Evolutionary conservation across 2,329 filamentous ascomycete species (phyloP).

Genomic region (Nothopassalora personata): DNA sequence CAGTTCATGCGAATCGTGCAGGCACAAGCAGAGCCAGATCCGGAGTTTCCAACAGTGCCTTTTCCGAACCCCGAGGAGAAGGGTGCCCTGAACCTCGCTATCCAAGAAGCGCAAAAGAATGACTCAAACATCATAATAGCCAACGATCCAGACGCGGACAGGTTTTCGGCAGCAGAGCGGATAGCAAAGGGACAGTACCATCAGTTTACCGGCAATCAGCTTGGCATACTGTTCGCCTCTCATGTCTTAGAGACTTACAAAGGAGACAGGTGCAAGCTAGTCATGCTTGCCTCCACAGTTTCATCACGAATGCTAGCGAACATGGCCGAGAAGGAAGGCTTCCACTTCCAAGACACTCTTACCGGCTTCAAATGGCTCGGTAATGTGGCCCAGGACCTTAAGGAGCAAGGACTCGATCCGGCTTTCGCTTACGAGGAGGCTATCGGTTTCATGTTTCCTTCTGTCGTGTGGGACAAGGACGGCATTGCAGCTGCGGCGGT

Average conservation of each 20-base stretch:
- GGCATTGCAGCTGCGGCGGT: conserved; percentile 56
- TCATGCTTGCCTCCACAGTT: conserved; percentile 59
- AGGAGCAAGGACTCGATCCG: conserved; percentile 46
- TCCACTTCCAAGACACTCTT: conserved; percentile 56
- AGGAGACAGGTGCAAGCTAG: conserved; percentile 38
- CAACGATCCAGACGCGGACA: conserved; percentile 61
- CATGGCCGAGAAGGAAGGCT: conserved; percentile 51
- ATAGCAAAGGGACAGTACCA: conserved; percentile 52
- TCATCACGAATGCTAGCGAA: conserved; percentile 58
- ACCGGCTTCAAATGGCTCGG: conserved; percentile 67
- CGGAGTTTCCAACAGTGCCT: conserved; percentile 58
- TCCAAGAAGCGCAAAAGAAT: conserved; percentile 48
- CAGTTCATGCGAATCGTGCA: conserved; percentile 43
- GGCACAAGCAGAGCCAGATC: conserved; percentile 53
- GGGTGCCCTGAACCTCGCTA: conserved; percentile 56
- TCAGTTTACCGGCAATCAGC: conserved; percentile 60
- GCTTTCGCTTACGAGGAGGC: conserved; percentile 61
- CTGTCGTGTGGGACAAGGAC: conserved; percentile 60
- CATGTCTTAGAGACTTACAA: conserved; percentile 49
- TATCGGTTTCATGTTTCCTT: conserved; percentile 61
- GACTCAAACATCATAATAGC: conserved; percentile 52
- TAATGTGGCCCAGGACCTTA: conserved; percentile 52
- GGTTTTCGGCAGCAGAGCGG: conserved; percentile 57
- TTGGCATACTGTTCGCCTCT: conserved; percentile 56
- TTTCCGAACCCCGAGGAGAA: conserved; percentile 63